Conservation (phyloP, 2,329 filamentous ascomycete species). For the Pseudofabraea citricarpa region DNA sequence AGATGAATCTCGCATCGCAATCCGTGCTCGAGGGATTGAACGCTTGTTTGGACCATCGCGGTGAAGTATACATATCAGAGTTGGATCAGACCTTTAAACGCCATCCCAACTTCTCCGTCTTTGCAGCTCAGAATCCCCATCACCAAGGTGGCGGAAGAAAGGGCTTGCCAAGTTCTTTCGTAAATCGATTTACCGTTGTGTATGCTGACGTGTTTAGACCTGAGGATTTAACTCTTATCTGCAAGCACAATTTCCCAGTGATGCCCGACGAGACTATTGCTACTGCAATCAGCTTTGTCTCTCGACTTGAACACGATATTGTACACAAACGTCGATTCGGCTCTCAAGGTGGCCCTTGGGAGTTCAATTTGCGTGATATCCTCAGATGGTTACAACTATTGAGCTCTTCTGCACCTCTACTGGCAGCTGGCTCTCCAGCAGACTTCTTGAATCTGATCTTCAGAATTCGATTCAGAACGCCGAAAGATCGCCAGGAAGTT, state of each 20-base stretch:
- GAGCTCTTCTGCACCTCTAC: conserved; percentile 52
- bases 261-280: conserved; percentile 55
- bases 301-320: conserved; percentile 69
- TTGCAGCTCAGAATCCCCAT: conserved; percentile 96
- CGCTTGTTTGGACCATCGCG: conserved; percentile 92
- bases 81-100: conserved; percentile 90
- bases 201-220: conserved; percentile 87
- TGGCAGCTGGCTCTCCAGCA: conserved; percentile 53
- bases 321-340: conserved; percentile 54
- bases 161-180: conserved; percentile 89
- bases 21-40: conserved; percentile 95
- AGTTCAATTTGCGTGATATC: conserved; percentile 89
- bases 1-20: conserved; percentile 98
- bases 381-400: conserved; percentile 80
- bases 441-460: conserved; percentile 83
- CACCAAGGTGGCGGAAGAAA: conserved; percentile 95
- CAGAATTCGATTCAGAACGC: conserved; percentile 77
- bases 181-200: conserved; percentile 96
- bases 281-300: conserved; percentile 75
- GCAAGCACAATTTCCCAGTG: conserved; percentile 67
- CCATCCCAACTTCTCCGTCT: conserved; percentile 86
- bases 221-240: conserved; percentile 79
- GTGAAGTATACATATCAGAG: conserved; percentile 92
- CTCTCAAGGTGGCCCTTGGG: conserved; percentile 75
- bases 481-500: conserved; percentile 62